These are phyloP conservation scores for Fusarium falciforme DNA, from an alignment of 2,329 filamentous ascomycete genomes.

Conservation along the genomic window DNA sequence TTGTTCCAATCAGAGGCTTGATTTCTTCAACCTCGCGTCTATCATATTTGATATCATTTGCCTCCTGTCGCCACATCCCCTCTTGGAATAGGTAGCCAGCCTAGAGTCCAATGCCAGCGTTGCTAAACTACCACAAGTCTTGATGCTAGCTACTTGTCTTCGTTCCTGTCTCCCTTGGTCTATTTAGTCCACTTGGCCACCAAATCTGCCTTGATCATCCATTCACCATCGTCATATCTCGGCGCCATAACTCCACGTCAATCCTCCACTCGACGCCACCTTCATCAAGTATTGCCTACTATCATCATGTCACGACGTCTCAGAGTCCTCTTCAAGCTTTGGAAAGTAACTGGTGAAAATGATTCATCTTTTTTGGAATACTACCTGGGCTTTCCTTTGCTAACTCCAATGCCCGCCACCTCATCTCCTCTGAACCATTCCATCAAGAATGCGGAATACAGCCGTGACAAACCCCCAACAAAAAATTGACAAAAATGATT, in stretches of 20 bases:
- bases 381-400: conserved; percentile 9
- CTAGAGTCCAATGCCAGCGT: background rate
- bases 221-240: background rate
- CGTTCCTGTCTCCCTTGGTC: background rate
- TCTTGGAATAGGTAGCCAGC: conserved; percentile 10
- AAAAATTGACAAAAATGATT: background rate
- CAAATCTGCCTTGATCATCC: background rate
- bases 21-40: background rate
- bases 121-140: background rate
- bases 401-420: conserved; percentile 16
- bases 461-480: background rate
- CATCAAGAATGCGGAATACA: conserved; percentile 11
- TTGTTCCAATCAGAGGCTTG: background rate
- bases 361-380: conserved; percentile 8
- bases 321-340: background rate
- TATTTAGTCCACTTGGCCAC: conserved; percentile 1
- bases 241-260: background rate
- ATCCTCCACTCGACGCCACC: background rate
- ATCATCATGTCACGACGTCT: background rate
- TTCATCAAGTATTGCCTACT: background rate
- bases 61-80: background rate
- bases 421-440: background rate
- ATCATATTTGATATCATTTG: conserved; percentile 27
- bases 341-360: background rate
- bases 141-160: background rate